Conservation (phyloP, 2,329 filamentous ascomycete genomes). For the Coniosporium uncinatum region DNA sequence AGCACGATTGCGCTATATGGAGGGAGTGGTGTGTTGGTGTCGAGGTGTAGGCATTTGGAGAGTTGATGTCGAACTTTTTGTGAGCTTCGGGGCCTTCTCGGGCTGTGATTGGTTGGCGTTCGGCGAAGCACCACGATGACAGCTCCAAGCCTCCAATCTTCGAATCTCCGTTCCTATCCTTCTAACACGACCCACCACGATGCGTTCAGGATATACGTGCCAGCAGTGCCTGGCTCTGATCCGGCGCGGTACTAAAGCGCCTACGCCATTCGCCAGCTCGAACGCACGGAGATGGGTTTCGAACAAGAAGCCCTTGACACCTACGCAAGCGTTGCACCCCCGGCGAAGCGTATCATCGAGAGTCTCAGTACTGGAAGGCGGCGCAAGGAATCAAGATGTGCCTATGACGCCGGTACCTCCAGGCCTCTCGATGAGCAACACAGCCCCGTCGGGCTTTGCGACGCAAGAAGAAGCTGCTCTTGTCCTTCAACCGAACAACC, state of each 20-base stretch:
- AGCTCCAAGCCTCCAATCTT: too few relatives aligned
- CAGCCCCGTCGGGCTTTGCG: conserved; percentile 4
- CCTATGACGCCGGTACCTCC: conserved; percentile 12
- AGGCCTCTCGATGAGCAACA: conserved; percentile 16
- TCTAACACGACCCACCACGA: conserved; percentile 11
- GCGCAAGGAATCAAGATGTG: too few relatives aligned
- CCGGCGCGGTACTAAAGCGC: conserved; percentile 14
- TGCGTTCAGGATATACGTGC: conserved; percentile 32
- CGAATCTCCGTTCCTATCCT: not conserved
- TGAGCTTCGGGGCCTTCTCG: too few relatives aligned
- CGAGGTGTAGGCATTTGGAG: too few relatives aligned
- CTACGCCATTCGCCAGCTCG: conserved; percentile 11
- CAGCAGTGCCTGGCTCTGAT: conserved; percentile 27
- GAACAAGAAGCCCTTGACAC: not conserved
- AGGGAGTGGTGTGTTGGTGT: too few relatives aligned
- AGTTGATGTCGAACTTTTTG: too few relatives aligned
- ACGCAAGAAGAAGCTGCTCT: conserved; percentile 16
- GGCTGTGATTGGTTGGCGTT: too few relatives aligned
- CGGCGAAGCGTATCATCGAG: not conserved
- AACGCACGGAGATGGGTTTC: conserved; percentile 13
- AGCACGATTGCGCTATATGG: too few relatives aligned
- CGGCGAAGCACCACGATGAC: too few relatives aligned
- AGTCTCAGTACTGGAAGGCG: not conserved
- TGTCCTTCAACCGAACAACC: conserved; percentile 65
- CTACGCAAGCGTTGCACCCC: not conserved